Conservation (phyloP, 495 filamentous ascomycete species). For the Massariosphaeria phaeospora region DNA sequence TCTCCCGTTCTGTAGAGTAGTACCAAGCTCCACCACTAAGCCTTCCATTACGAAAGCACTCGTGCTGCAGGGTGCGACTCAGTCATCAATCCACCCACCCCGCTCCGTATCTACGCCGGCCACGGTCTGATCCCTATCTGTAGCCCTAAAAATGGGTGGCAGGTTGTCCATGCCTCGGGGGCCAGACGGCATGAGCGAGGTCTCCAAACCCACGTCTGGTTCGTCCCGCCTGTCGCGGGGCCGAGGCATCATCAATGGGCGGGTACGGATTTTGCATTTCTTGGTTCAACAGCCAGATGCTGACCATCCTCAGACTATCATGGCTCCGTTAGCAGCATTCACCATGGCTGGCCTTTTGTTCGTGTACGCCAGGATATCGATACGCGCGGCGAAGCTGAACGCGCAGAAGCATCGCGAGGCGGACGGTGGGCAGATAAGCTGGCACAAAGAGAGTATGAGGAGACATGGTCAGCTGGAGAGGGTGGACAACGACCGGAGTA, state of each 20-base stretch:
- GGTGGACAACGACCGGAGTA: slow-evolving; percentile 32
- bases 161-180: slow-evolving; percentile 34
- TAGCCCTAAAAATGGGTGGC: slow-evolving; percentile 33
- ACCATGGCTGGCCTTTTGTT: slow-evolving; percentile 48
- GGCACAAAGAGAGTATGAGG: slow-evolving; percentile 36
- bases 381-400: slow-evolving; percentile 44
- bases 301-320: slow-evolving; percentile 31
- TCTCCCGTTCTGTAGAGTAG: background rate
- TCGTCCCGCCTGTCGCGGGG: slow-evolving; percentile 11
- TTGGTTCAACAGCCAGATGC: no score
- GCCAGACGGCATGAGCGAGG: slow-evolving; percentile 34
- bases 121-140: background rate
- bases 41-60: no score
- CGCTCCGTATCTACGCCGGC: no score
- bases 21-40: background rate
- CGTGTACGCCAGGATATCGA: slow-evolving; percentile 45
- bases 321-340: slow-evolving; percentile 43
- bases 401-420: slow-evolving; percentile 41
- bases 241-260: slow-evolving; percentile 31
- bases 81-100: no score
- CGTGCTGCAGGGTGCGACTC: no score
- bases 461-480: slow-evolving; percentile 37
- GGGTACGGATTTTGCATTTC: slow-evolving; percentile 21
- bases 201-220: slow-evolving; percentile 29
- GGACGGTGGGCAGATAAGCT: slow-evolving; percentile 39